A percentile compares a stretch with the other conserved stretches of the same genome.
Evolutionary conservation across 208 protist species (phyloP).

Genomic region (Trypanosoma mega): DNA sequence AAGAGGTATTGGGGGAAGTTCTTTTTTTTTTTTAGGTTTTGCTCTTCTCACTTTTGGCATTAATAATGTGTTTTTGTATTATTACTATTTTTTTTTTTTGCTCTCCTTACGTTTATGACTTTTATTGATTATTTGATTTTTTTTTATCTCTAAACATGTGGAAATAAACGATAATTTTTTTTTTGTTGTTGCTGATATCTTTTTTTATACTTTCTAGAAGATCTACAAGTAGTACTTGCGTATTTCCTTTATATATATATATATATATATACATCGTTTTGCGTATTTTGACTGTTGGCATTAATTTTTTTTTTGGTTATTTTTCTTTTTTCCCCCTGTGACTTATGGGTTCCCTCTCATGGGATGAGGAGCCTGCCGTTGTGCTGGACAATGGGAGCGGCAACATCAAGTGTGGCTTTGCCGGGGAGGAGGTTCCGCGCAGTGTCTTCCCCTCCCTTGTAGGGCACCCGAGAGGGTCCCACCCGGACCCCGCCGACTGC

Average conservation of each 20-base stretch:
- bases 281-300: no score
- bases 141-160: background rate
- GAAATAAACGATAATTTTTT: conserved; percentile 1
- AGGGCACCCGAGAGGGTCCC: conserved; percentile 93
- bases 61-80: background rate
- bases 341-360: conserved; percentile 31
- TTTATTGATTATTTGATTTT: background rate
- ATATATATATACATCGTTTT: background rate
- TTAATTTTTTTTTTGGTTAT: background rate
- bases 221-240: no score
- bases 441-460: conserved; percentile 96
- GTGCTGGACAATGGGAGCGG: conserved; percentile 87
- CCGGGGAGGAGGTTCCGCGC: conserved; percentile 96
- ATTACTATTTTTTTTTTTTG: background rate
- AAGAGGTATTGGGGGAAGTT: background rate
- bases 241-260: background rate
- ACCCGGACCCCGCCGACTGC: conserved; percentile 92
- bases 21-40: background rate
- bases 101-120: background rate
- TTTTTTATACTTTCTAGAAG: no score
- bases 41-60: background rate
- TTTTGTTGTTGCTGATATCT: conserved; percentile 12
- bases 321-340: background rate
- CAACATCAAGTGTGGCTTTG: conserved; percentile 94
- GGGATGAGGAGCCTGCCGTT: conserved; percentile 65